Conservation (phyloP, 2,329 filamentous ascomycete genomes). For the Colletotrichum eleusines region DNA sequence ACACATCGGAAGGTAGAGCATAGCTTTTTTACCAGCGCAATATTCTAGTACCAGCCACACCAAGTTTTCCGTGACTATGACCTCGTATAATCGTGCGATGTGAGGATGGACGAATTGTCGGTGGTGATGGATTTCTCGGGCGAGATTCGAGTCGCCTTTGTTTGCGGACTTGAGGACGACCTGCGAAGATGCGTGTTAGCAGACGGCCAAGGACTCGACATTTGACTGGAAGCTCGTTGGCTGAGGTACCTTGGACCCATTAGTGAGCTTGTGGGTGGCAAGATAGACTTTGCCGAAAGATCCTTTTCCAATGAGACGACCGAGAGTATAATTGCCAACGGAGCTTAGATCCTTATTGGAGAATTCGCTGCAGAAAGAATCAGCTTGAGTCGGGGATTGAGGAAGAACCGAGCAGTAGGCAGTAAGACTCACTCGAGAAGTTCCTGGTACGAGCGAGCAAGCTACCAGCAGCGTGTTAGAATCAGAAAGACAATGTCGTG, state of each 20-base stretch:
- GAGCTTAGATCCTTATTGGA: constrained; percentile 89
- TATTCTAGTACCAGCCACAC: constrained; percentile 99
- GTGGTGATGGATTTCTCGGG: constrained; percentile 97
- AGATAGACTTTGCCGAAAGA: constrained; percentile 99
- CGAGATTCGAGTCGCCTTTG: constrained; percentile 94
- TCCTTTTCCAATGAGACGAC: constrained; percentile 93
- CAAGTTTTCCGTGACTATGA: constrained; percentile 93
- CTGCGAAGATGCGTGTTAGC: constrained; percentile 58
- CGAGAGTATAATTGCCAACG: constrained; percentile 95
- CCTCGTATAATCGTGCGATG: constrained; percentile 96
- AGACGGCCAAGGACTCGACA: too few relatives aligned
- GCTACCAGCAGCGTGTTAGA: constrained; percentile 62
- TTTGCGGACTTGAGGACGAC: constrained; percentile 98
- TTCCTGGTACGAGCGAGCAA: constrained; percentile 96
- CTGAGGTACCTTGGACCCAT: constrained; percentile 89
- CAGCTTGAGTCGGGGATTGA: constrained; percentile 1
- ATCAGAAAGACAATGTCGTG: not conserved
- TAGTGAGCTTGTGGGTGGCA: constrained; percentile 95
- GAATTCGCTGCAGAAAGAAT: constrained; percentile 79
- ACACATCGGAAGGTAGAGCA: constrained; percentile 42
- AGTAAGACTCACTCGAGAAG: constrained; percentile 83
- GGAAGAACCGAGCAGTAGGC: not conserved
- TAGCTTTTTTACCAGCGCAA: constrained; percentile 81
- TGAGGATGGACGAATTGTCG: constrained; percentile 98
- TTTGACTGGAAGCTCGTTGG: not conserved